phyloP scores from a whole-genome alignment of 2,329 filamentous ascomycete species.

The Aspergillus transmontanensis region DNA sequence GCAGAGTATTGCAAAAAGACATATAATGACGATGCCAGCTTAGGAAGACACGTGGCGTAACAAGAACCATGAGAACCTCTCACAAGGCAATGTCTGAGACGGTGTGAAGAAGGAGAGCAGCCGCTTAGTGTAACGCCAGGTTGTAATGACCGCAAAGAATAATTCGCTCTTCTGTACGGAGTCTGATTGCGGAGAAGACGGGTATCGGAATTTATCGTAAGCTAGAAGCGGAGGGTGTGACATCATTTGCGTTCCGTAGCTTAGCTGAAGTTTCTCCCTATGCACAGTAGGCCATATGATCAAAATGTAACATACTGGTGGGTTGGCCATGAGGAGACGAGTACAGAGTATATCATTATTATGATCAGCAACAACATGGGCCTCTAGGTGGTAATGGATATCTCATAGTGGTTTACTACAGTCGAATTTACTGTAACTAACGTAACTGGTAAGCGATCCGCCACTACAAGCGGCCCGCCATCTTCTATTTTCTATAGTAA shows the following conservation, averaged over 20 bases:
- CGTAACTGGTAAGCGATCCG: neutral
- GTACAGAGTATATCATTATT: too few species aligned
- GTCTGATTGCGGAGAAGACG: neutral
- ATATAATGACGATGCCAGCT: constrained; percentile 23
- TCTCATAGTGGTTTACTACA: too few species aligned
- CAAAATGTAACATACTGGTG: too few species aligned
- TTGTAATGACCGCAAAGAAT: neutral
- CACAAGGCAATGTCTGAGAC: neutral
- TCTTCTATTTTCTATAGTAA: too few species aligned
- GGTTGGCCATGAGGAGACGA: too few species aligned
- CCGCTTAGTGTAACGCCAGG: too few species aligned
- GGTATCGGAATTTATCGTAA: neutral
- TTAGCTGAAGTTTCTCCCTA: neutral
- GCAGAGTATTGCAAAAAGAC: constrained; percentile 23
- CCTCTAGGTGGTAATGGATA: too few species aligned
- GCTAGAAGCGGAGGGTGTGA: neutral
- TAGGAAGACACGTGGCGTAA: neutral
- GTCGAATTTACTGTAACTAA: too few species aligned
- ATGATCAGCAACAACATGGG: too few species aligned
- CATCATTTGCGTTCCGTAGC: neutral
- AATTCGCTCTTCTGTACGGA: neutral
- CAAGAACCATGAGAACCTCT: neutral
- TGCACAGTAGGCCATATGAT: neutral
- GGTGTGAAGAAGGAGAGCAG: neutral
- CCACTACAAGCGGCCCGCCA: too few species aligned